These are phyloP conservation scores for Groenewaldozyma sp. DNA, from an alignment of 1,139 yeast species.

Conservation along the genomic window DNA sequence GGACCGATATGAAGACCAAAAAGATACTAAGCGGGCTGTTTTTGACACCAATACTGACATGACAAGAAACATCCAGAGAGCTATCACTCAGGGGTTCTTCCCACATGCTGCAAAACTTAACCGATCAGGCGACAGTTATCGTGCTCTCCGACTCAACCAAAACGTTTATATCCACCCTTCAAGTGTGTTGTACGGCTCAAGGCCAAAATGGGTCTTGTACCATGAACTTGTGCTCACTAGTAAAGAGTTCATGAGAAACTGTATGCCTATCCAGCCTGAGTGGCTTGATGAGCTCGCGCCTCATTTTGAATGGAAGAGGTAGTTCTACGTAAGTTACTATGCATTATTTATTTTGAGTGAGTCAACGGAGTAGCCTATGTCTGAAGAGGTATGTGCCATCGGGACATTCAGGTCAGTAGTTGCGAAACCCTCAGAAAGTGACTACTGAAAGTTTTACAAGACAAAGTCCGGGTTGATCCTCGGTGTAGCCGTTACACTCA, in stretches of 20 bases:
- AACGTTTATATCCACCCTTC: constrained; percentile 80
- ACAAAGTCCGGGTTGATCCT: too few species aligned
- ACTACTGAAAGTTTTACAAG: too few species aligned
- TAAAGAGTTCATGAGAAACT: constrained; percentile 83
- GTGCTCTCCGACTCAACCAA: constrained; percentile 52
- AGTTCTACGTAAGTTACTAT: background rate
- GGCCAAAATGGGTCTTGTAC: constrained; percentile 63
- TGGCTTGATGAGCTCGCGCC: constrained; percentile 62
- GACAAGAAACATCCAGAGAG: constrained; percentile 43
- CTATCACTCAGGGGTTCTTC: constrained; percentile 77
- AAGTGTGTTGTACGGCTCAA: constrained; percentile 47
- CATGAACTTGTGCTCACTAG: constrained; percentile 81
- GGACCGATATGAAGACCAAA: too few species aligned
- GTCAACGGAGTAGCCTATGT: too few species aligned
- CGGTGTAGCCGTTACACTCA: too few species aligned
- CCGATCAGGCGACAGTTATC: constrained; percentile 62
- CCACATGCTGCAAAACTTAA: constrained; percentile 66
- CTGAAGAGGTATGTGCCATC: too few species aligned
- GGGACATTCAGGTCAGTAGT: too few species aligned
- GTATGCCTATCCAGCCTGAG: constrained; percentile 59
- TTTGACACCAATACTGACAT: constrained; percentile 17
- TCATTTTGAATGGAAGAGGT: constrained; percentile 33
- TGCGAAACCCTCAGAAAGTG: too few species aligned
- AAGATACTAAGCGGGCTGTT: too few species aligned
- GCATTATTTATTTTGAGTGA: background rate